Evolutionary conservation across 352 stramenopile species (phyloP).

Genomic region (Plasmopara muralis): DNA sequence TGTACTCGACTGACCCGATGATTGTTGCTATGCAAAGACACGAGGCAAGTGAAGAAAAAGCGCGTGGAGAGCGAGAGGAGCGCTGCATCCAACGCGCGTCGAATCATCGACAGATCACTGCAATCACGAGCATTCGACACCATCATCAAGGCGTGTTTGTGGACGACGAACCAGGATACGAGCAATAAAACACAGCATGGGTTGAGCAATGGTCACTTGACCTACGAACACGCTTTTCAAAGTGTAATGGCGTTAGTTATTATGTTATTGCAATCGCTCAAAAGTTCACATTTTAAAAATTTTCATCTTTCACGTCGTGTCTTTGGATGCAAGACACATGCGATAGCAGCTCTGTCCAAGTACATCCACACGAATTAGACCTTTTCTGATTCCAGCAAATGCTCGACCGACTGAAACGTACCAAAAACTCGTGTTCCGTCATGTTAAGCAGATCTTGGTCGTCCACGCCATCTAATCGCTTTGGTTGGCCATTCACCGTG

Average conservation of each 20-base stretch:
- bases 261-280: background rate
- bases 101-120: conserved; percentile 41
- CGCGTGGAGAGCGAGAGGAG: conserved; percentile 5
- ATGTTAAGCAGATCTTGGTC: conserved; percentile 79
- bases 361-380: conserved; percentile 2
- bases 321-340: conserved; percentile 37
- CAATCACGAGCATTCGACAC: conserved; percentile 48
- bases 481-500: conserved; percentile 56
- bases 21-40: conserved; percentile 39
- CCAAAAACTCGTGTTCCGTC: conserved; percentile 82
- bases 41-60: conserved; percentile 4
- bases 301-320: conserved; percentile 12
- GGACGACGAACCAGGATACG: conserved; percentile 34
- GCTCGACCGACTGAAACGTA: conserved; percentile 16
- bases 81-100: conserved; percentile 16
- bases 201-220: background rate
- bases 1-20: conserved; percentile 73
- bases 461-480: conserved; percentile 59
- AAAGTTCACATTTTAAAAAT: background rate
- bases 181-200: conserved; percentile 4
- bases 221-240: background rate
- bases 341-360: conserved; percentile 58
- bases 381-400: background rate
- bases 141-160: conserved; percentile 58
- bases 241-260: background rate